Percentiles rank a stretch among this genome's conserved stretches.
phyloP scores from a whole-genome alignment of 1,284 basidiomycete genomes.

The Cutaneotrichosporon cutaneum region DNA sequence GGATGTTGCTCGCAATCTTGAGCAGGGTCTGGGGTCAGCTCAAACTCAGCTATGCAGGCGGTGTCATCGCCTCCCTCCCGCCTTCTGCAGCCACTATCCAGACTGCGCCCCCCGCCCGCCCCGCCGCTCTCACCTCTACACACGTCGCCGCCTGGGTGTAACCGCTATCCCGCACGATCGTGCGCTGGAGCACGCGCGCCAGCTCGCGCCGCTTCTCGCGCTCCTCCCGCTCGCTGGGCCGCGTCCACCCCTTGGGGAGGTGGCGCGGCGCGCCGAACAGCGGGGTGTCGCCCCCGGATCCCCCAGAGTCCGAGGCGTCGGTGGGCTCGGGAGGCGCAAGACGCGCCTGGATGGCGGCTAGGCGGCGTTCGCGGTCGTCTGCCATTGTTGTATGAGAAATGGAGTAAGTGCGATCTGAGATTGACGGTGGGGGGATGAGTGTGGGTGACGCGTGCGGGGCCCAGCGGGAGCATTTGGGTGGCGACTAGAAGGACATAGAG shows the following conservation, averaged over 20 bases:
- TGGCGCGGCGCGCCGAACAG: conserved; percentile 12
- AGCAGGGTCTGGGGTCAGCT: conserved; percentile 39
- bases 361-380: conserved; percentile 21
- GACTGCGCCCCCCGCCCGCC: too few relatives aligned
- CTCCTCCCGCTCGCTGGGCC: conserved; percentile 26
- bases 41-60: background rate
- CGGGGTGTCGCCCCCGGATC: conserved; percentile 2
- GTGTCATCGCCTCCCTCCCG: background rate
- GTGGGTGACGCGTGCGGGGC: conserved; percentile 5
- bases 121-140: conserved; percentile 42
- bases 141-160: conserved; percentile 39
- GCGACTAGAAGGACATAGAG: background rate
- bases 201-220: conserved; percentile 34
- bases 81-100: too few relatives aligned
- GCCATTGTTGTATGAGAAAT: background rate
- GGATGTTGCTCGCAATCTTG: conserved; percentile 48
- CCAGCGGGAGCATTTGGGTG: conserved; percentile 9
- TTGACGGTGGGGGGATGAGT: background rate
- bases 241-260: conserved; percentile 20
- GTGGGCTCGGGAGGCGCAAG: conserved; percentile 16
- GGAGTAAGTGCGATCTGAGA: background rate
- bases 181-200: conserved; percentile 39
- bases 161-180: conserved; percentile 45
- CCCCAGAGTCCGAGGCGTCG: background rate
- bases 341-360: conserved; percentile 44